These are phyloP conservation scores for Dactylonectria macrodidyma DNA, from an alignment of 2,329 filamentous ascomycete genomes.

Conservation along the genomic window DNA sequence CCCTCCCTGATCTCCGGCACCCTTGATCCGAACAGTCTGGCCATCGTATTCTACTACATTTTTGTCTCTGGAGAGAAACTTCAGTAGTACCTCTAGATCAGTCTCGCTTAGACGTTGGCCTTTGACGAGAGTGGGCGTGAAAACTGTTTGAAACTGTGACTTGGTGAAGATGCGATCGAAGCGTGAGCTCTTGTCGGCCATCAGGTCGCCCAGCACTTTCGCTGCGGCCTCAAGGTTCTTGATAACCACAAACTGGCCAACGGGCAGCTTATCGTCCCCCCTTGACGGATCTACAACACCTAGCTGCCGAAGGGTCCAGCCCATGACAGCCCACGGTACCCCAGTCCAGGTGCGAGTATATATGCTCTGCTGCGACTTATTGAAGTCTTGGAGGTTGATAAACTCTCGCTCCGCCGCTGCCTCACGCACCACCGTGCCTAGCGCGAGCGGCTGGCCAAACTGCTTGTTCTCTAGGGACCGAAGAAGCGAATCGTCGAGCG, in stretches of 20 bases:
- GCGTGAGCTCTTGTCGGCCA: constrained; percentile 60
- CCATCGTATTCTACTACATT: constrained; percentile 72
- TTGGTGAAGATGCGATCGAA: constrained; percentile 79
- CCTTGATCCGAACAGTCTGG: constrained; percentile 81
- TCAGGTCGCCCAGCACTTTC: constrained; percentile 65
- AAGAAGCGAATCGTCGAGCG: constrained; percentile 74
- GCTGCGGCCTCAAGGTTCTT: constrained; percentile 73
- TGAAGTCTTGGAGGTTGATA: constrained; percentile 79
- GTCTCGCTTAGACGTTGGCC: constrained; percentile 68
- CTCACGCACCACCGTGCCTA: constrained; percentile 84
- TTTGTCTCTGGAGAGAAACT: constrained; percentile 79
- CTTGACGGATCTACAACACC: constrained; percentile 69
- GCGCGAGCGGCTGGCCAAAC: constrained; percentile 84
- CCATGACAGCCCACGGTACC: constrained; percentile 78
- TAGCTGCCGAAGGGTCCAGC: constrained; percentile 82
- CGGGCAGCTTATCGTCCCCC: constrained; percentile 69
- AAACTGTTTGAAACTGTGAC: constrained; percentile 73
- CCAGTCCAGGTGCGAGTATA: constrained; percentile 80
- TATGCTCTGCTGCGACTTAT: constrained; percentile 76
- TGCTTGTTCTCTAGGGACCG: constrained; percentile 81
- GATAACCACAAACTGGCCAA: constrained; percentile 76
- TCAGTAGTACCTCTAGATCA: constrained; percentile 80
- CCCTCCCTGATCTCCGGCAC: constrained; percentile 59
- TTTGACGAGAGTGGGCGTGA: constrained; percentile 66
- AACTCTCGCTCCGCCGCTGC: constrained; percentile 79